Conservation (phyloP, 2,329 filamentous ascomycete genomes). For the Aspergillus awamori region DNA sequence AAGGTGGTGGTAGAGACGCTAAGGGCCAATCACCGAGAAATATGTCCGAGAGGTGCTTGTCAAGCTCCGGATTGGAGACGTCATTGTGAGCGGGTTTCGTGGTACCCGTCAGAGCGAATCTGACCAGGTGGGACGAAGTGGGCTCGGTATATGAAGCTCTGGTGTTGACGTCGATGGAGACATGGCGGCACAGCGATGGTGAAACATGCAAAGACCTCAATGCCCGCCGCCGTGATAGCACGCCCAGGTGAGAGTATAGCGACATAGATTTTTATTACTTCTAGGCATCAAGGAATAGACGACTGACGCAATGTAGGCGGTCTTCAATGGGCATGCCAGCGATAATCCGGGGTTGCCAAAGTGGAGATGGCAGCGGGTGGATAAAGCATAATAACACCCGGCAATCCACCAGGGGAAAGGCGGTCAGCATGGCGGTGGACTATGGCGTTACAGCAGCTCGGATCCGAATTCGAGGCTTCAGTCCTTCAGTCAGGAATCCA, state of each 20-base stretch:
- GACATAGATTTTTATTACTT: slow-evolving; percentile 8
- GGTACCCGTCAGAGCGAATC: slow-evolving; percentile 35
- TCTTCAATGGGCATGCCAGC: not conserved
- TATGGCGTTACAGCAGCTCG: not conserved
- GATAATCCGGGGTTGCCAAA: not conserved
- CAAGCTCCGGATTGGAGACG: slow-evolving; percentile 9
- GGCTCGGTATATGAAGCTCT: slow-evolving; percentile 16
- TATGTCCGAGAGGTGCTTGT: slow-evolving; percentile 21
- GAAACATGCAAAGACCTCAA: slow-evolving; percentile 3
- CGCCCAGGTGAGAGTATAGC: not conserved
- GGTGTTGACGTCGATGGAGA: not conserved
- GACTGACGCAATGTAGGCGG: not conserved
- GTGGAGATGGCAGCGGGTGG: not conserved
- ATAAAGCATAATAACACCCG: not conserved
- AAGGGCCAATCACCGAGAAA: slow-evolving; percentile 30
- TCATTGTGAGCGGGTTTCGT: slow-evolving; percentile 13
- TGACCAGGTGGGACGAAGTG: slow-evolving; percentile 35
- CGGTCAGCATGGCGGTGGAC: slow-evolving; percentile 5
- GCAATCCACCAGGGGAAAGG: slow-evolving; percentile 1
- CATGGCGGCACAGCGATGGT: slow-evolving; percentile 10
- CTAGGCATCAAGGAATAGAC: not conserved
- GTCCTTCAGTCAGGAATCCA: not conserved
- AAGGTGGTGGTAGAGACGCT: slow-evolving; percentile 20
- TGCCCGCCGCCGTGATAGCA: not conserved
- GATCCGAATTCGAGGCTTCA: not conserved